A percentile compares a stretch with the other conserved stretches of the same genome.
Evolutionary conservation across 2,329 filamentous ascomycete genomes (phyloP).

Genomic region (Talaromyces sp.): DNA sequence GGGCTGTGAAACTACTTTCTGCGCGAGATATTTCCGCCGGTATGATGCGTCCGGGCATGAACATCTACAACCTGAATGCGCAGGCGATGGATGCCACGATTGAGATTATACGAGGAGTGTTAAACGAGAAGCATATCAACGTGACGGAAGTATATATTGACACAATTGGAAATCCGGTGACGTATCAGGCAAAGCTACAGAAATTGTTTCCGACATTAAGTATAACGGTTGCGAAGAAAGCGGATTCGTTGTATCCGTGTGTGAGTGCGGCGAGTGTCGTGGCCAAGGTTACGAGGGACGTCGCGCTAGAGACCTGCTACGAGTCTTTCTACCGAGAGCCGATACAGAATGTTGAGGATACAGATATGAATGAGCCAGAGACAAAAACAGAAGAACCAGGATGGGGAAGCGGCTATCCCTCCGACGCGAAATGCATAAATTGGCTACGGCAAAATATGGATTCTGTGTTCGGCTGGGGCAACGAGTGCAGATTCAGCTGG

Average conservation of each 20-base stretch:
- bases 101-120: constrained; percentile 71
- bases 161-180: constrained; percentile 77
- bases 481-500: constrained; percentile 93
- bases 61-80: constrained; percentile 84
- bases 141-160: constrained; percentile 90
- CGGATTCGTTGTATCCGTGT: constrained; percentile 85
- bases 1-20: constrained; percentile 77
- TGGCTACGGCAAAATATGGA: constrained; percentile 90
- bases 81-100: constrained; percentile 94
- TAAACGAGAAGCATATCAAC: constrained; percentile 69
- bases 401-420: constrained; percentile 94
- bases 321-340: constrained; percentile 44
- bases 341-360: constrained; percentile 19
- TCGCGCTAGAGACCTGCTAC: constrained; percentile 77
- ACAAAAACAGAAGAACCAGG: constrained; percentile 25
- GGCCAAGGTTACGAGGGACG: constrained; percentile 93
- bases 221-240: constrained; percentile 82
- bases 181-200: constrained; percentile 82
- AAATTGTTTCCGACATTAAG: constrained; percentile 73
- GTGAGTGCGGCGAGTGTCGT: constrained; percentile 92
- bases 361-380: constrained; percentile 25
- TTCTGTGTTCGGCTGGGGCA: constrained; percentile 90
- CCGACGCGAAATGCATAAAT: constrained; percentile 71
- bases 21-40: constrained; percentile 76
- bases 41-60: constrained; percentile 61